Evolutionary conservation across 2,329 filamentous ascomycete species (phyloP).

Genomic region (Xylaria hypoxylon): DNA sequence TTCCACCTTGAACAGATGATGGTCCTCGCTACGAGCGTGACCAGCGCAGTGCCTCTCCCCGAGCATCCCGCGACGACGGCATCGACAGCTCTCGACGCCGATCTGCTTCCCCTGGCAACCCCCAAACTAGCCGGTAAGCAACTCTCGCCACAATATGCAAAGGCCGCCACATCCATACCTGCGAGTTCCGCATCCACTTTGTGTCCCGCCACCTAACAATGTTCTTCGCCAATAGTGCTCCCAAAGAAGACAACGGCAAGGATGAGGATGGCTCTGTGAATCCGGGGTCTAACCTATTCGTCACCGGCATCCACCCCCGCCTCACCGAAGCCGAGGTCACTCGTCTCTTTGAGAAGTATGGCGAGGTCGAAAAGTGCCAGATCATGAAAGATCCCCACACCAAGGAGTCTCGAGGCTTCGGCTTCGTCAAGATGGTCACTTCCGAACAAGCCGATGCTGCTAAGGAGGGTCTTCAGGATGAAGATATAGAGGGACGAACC

Average conservation of each 20-base stretch:
- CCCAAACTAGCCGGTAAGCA: constrained; percentile 64
- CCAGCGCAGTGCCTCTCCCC: constrained; percentile 74
- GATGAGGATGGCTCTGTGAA: constrained; percentile 87
- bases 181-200: not conserved
- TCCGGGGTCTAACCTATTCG: constrained; percentile 97
- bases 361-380: constrained; percentile 98
- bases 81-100: constrained; percentile 68
- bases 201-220: constrained; percentile 32
- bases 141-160: not conserved
- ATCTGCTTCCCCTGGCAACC: constrained; percentile 68
- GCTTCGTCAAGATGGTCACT: constrained; percentile 99
- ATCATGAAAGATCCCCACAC: constrained; percentile 99
- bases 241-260: constrained; percentile 64
- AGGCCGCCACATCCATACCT: not conserved
- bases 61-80: constrained; percentile 69
- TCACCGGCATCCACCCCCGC: constrained; percentile 96
- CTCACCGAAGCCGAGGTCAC: constrained; percentile 90
- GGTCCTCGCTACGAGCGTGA: constrained; percentile 74
- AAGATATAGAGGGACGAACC: constrained; percentile 93
- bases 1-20: constrained; percentile 61
- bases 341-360: constrained; percentile 98
- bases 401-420: constrained; percentile 98
- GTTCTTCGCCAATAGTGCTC: constrained; percentile 51
- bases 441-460: constrained; percentile 95
- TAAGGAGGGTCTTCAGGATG: constrained; percentile 94